phyloP scores from a whole-genome alignment of 179 eudicot species.

The Drosera spatulata region DNA sequence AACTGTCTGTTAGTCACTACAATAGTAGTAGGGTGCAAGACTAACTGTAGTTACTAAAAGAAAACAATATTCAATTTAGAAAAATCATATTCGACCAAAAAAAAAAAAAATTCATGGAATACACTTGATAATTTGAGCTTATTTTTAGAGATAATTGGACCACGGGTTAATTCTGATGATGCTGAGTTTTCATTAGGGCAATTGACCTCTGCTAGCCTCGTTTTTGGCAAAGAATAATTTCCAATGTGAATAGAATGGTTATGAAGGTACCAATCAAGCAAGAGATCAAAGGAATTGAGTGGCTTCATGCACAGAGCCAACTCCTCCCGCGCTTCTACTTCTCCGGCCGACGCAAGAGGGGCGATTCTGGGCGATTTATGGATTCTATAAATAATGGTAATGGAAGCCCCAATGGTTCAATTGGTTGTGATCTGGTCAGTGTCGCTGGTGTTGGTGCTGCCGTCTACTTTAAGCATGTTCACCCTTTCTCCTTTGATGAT shows the following conservation, averaged over 20 bases:
- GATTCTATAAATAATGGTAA: slow-evolving; percentile 10
- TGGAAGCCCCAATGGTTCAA: slow-evolving; percentile 4
- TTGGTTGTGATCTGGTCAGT: slow-evolving; percentile 29
- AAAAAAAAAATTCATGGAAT: no score
- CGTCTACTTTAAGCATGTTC: slow-evolving; percentile 47
- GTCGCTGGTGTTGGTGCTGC: slow-evolving; percentile 88
- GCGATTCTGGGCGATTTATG: slow-evolving; percentile 14
- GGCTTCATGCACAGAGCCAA: slow-evolving; percentile 55
- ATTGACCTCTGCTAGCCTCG: background rate
- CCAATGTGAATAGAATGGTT: background rate
- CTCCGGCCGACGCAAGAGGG: slow-evolving; percentile 49
- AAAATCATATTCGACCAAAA: no score
- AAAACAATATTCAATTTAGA: no score
- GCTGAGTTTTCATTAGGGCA: background rate
- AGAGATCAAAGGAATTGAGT: slow-evolving; percentile 63
- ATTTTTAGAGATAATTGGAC: no score
- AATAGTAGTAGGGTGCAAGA: no score
- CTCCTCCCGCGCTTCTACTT: slow-evolving; percentile 67
- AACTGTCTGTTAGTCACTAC: no score
- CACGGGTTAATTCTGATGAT: background rate
- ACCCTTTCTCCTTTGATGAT: slow-evolving; percentile 51
- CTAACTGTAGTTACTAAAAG: no score
- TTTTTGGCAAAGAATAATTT: background rate
- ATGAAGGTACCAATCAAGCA: slow-evolving; percentile 55
- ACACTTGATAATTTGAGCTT: no score